These are phyloP conservation scores for Eutypella sp. DNA, from an alignment of 2,329 filamentous ascomycete species.

Conservation along the genomic window DNA sequence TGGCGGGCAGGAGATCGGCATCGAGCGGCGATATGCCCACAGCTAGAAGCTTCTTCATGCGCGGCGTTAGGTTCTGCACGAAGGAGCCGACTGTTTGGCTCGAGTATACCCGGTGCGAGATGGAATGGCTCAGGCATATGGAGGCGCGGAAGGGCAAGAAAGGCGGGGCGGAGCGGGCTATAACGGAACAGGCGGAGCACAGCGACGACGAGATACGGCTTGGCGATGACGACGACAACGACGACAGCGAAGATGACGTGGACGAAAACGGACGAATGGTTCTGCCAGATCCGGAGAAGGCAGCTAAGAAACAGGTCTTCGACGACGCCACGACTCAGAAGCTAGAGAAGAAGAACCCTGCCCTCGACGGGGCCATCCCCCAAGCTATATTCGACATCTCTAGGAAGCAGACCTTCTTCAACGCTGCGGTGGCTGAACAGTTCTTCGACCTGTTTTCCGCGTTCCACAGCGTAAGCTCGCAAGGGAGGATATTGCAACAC, in stretches of 20 bases:
- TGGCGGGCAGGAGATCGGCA: slow-evolving; percentile 75
- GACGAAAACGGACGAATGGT: slow-evolving; percentile 35
- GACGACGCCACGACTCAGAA: slow-evolving; percentile 40
- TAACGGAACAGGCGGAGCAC: slow-evolving; percentile 50
- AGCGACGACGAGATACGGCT: slow-evolving; percentile 44
- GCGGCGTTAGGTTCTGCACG: slow-evolving; percentile 85
- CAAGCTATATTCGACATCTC: slow-evolving; percentile 86
- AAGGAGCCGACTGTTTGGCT: slow-evolving; percentile 71
- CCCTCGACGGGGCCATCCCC: slow-evolving; percentile 88
- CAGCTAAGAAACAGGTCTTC: slow-evolving; percentile 39
- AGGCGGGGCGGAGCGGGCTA: slow-evolving; percentile 36
- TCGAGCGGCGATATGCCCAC: slow-evolving; percentile 80
- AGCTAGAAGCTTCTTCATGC: slow-evolving; percentile 79
- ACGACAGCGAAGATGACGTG: slow-evolving; percentile 26
- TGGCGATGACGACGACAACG: slow-evolving; percentile 37
- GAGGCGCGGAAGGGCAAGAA: slow-evolving; percentile 58
- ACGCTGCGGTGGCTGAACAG: slow-evolving; percentile 58
- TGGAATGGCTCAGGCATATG: slow-evolving; percentile 84
- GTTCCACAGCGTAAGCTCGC: slow-evolving; percentile 63
- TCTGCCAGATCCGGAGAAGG: slow-evolving; percentile 40
- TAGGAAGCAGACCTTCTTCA: slow-evolving; percentile 69
- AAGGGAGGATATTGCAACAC: slow-evolving; percentile 65
- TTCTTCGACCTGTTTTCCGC: slow-evolving; percentile 77
- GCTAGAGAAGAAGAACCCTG: slow-evolving; percentile 71
- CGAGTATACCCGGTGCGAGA: slow-evolving; percentile 86